phyloP scores from a whole-genome alignment of 2,329 filamentous ascomycete species.

The Byssothecium circinans region DNA sequence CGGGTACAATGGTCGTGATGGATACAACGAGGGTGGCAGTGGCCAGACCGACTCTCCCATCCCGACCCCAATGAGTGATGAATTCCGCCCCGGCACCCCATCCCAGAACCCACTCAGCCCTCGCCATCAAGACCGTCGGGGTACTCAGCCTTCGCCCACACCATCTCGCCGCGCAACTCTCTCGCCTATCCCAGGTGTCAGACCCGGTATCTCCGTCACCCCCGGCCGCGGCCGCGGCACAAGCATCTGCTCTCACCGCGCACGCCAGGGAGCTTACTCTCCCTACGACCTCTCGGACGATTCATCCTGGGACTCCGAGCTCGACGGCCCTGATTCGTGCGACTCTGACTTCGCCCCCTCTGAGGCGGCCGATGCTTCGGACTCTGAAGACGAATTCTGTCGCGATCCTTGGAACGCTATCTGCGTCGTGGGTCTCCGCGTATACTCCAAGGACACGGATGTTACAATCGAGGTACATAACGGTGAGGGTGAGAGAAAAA shows the following conservation, averaged over 20 bases:
- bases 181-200: conserved; percentile 39
- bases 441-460: conserved; percentile 57
- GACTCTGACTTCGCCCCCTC: conserved; percentile 26
- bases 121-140: conserved; percentile 25
- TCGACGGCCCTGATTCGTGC: conserved; percentile 41
- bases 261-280: conserved; percentile 32
- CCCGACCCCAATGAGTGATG: conserved; percentile 34
- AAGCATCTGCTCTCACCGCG: conserved; percentile 34
- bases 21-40: conserved; percentile 27
- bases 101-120: conserved; percentile 34
- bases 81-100: conserved; percentile 37
- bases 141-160: conserved; percentile 25
- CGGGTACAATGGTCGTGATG: conserved; percentile 32
- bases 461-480: conserved; percentile 58
- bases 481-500: conserved; percentile 29
- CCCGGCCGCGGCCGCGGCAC: conserved; percentile 28
- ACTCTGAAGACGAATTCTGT: conserved; percentile 49
- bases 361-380: conserved; percentile 25
- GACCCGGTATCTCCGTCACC: conserved; percentile 41
- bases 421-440: conserved; percentile 61
- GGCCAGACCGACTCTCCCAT: conserved; percentile 35
- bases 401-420: conserved; percentile 63
- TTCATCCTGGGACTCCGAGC: conserved; percentile 45
- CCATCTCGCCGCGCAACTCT: conserved; percentile 41
- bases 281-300: conserved; percentile 40